Conservation (phyloP, 768 basidiomycete genomes). For the Brasilioporus rufonigricans region DNA sequence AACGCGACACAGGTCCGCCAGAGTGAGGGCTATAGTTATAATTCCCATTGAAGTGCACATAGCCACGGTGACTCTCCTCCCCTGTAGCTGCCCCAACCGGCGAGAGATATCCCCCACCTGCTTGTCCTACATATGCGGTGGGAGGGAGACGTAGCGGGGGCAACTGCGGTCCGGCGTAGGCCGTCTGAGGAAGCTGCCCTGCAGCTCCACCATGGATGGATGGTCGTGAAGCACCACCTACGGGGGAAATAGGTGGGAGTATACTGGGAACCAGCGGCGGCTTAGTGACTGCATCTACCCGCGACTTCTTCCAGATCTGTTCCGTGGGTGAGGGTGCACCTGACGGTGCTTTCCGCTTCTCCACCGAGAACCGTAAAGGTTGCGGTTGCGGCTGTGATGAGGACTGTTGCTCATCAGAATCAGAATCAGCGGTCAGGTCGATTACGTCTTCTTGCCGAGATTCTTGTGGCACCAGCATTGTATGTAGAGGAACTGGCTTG, state of each 20-base stretch:
- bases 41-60: conserved; percentile 25
- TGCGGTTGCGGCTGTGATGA: conserved; percentile 31
- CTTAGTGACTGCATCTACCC: conserved; percentile 29
- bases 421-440: conserved; percentile 79
- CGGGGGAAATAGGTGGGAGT: conserved; percentile 29
- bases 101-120: conserved; percentile 21
- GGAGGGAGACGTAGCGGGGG: conserved; percentile 29
- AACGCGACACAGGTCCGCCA: conserved; percentile 23
- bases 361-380: conserved; percentile 31
- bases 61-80: conserved; percentile 25
- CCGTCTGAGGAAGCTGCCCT: conserved; percentile 15
- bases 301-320: conserved; percentile 72
- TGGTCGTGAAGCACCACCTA: conserved; percentile 9
- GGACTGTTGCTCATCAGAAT: conserved; percentile 54
- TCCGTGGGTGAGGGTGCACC: conserved; percentile 57
- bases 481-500: conserved; percentile 23
- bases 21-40: conserved; percentile 20
- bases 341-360: conserved; percentile 59
- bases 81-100: conserved; percentile 11
- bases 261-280: conserved; percentile 7
- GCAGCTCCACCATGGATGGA: conserved; percentile 13
- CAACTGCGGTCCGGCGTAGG: conserved; percentile 23
- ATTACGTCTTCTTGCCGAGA: conserved; percentile 57
- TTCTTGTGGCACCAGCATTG: conserved; percentile 24
- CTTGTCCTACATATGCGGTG: conserved; percentile 18